Base-by-base conservation (phyloP, 768 basidiomycete species). In the Vishniacozyma victoriae region DNA sequence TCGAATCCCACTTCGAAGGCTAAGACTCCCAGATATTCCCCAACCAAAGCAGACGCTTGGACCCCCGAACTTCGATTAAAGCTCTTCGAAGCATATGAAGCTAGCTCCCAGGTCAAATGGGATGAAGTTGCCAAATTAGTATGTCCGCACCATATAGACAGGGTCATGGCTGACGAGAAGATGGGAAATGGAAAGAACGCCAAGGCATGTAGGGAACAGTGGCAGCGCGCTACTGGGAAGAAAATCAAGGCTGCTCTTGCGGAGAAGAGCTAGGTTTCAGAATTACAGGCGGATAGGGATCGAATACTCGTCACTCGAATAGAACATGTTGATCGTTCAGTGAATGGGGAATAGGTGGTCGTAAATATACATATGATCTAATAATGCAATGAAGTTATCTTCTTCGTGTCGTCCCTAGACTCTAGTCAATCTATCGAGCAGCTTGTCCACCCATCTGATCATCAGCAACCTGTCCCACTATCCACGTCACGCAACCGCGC, bases 121-220 rank as follows among this genome's bases (percentile, higher is more conserved):
- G 45, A 54, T 44, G 52, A 46, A 20, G 52, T 59, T 3, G 55
- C 55, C 22, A 44, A 15, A 4, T 19, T n/a, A 39, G 3, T 26
- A 38, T 9, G n/a, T 36, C 15, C 23, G 14, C 19, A 14, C n/a
- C 33, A 16, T 22, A 27, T 18, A 15, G 39, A 38, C 37, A 18
- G 13, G 18, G 14, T 38, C 9, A 33, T 19, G 45, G 45, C 46
- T 47, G 37, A 48, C 46, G 35, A 13, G 48, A 37, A 59, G 57
- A 48, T 59, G 46, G 53, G 49, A 9, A 25, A 35, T 14, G 46
- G 50, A 19, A n/a, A 23, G 14, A 47, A 52, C 6, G 49, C 31
- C 13, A 54, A 54, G 36, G 37, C 46, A 36, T 59, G 57, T 39
- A 46, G 57, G 42, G 57, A 59, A 16, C 57, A 59, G 27, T 59